Evolutionary conservation across 1,284 basidiomycete species (phyloP).

Genomic region (Cutaneotrichosporon sp.): DNA sequence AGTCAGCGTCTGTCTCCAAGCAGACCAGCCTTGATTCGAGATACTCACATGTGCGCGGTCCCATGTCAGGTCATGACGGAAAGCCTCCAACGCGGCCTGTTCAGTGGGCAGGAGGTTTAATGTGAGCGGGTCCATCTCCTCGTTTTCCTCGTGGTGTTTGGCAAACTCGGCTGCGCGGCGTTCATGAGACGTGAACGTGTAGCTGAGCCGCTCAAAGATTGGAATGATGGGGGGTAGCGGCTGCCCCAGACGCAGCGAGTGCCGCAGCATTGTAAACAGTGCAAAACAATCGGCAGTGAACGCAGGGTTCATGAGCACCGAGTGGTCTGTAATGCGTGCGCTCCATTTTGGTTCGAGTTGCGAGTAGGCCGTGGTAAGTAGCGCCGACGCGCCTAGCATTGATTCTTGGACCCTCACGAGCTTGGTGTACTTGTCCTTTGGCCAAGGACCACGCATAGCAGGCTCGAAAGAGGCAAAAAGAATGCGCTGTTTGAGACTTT

Average conservation of each 20-base stretch:
- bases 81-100: not conserved
- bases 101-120: not conserved
- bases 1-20: not conserved
- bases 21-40: not conserved
- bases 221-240: constrained; percentile 42
- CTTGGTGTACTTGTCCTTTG: constrained; percentile 33
- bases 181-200: not conserved
- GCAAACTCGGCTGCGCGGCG: no score
- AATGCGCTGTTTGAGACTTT: constrained; percentile 31
- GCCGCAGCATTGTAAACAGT: constrained; percentile 38
- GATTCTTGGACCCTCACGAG: constrained; percentile 28
- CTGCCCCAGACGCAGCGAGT: constrained; percentile 31
- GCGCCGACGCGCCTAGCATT: constrained; percentile 30
- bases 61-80: constrained; percentile 21
- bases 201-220: constrained; percentile 41
- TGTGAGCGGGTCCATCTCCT: not conserved
- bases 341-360: constrained; percentile 32
- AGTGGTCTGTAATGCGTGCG: constrained; percentile 16
- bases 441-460: constrained; percentile 43
- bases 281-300: constrained; percentile 43
- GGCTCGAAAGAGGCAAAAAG: constrained; percentile 33
- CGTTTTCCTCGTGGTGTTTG: no score
- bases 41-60: constrained; percentile 21
- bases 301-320: constrained; percentile 38
- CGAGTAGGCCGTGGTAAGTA: constrained; percentile 35